These are phyloP conservation scores for Inga leiocalycina DNA, from an alignment of 306 rosid species.

Conservation along the genomic window DNA sequence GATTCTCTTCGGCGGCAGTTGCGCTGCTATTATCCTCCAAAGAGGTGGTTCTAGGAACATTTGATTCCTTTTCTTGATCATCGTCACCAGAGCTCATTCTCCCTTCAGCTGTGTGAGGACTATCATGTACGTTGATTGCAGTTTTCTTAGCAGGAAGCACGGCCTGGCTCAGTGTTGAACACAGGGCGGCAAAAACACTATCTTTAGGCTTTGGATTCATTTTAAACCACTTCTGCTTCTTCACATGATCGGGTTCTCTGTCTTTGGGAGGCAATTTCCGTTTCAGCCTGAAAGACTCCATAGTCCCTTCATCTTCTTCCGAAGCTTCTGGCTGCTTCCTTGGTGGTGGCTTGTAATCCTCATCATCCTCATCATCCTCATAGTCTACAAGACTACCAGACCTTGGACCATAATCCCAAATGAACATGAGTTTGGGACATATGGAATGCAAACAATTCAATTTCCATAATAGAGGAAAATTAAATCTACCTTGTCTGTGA, in stretches of 20 bases:
- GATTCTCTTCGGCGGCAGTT: conserved; percentile 43
- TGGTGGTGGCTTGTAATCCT: conserved; percentile 82
- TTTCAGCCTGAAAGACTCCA: conserved; percentile 79
- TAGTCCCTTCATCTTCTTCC: conserved; percentile 79
- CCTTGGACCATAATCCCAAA: conserved; percentile 54
- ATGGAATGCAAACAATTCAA: neutral
- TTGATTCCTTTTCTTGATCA: conserved; percentile 42
- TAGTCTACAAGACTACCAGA: conserved; percentile 91
- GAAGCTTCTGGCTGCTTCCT: conserved; percentile 63
- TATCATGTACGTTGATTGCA: conserved; percentile 38
- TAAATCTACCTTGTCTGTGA: conserved; percentile 57
- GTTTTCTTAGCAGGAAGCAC: conserved; percentile 72
- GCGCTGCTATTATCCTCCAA: conserved; percentile 43
- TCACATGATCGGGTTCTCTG: conserved; percentile 52
- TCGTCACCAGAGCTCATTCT: conserved; percentile 46
- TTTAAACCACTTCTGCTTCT: conserved; percentile 65
- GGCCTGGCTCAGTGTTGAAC: conserved; percentile 76
- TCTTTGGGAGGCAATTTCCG: conserved; percentile 62
- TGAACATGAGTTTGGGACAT: neutral
- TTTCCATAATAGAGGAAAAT: neutral
- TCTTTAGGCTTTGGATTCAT: conserved; percentile 62
- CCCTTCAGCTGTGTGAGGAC: conserved; percentile 44
- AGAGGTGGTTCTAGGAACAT: conserved; percentile 46
- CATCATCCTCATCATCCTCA: conserved; percentile 94
- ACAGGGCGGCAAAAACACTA: conserved; percentile 65